Percentiles rank a stretch among this genome's conserved stretches.
Evolutionary conservation across 176 grass and related monocot species (phyloP).

Genomic region (Aegilops bicornis): DNA sequence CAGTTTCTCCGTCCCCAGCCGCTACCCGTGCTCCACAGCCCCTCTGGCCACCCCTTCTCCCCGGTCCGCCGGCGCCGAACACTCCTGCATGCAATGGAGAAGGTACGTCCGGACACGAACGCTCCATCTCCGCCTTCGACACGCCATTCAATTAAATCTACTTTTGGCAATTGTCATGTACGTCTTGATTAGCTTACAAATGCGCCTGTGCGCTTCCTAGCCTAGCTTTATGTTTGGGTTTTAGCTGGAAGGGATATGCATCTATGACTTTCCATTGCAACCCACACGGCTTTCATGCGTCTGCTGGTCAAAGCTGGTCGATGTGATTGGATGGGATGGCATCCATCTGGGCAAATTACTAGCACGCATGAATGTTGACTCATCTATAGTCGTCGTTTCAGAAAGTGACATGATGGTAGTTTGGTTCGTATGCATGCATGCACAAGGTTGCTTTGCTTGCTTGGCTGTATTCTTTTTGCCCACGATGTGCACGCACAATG

Average conservation of each 20-base stretch:
- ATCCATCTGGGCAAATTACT: too few species aligned
- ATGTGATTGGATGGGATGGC: too few species aligned
- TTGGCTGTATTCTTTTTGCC: too few species aligned
- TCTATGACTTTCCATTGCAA: background rate
- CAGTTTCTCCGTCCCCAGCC: background rate
- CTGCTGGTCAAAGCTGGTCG: constrained; percentile 9
- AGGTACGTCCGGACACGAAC: background rate
- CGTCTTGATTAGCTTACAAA: background rate
- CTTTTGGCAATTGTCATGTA: background rate
- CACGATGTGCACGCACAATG: too few species aligned
- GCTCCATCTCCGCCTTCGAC: too few species aligned
- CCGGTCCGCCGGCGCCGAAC: too few species aligned
- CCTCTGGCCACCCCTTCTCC: background rate
- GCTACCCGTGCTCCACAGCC: background rate
- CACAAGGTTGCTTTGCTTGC: too few species aligned
- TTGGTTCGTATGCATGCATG: too few species aligned
- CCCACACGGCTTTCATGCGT: background rate
- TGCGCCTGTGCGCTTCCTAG: background rate
- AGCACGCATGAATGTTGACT: too few species aligned
- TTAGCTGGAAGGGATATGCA: background rate
- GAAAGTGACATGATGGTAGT: too few species aligned
- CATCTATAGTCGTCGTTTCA: too few species aligned
- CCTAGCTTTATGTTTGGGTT: background rate
- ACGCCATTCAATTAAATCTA: background rate
- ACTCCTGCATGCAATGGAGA: background rate